phyloP scores from a whole-genome alignment of 2,329 filamentous ascomycete species.

The Domatiomyces globalis region DNA sequence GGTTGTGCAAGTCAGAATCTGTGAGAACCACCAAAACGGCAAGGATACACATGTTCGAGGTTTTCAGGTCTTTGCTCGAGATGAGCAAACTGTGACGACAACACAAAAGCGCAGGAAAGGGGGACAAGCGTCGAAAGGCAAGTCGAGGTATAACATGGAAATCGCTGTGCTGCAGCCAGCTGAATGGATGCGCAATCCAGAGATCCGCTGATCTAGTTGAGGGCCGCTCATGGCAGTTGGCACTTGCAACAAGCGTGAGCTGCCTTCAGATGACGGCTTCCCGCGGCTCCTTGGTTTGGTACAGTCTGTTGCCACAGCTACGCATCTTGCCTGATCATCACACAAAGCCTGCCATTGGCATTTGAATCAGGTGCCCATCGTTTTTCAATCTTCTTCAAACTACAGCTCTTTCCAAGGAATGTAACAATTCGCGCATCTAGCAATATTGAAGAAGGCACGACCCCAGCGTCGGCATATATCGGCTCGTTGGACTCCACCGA shows the following conservation, averaged over 20 bases:
- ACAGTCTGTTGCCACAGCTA: background rate
- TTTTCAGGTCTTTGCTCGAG: slow-evolving; percentile 63
- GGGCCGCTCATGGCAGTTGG: background rate
- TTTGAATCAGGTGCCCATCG: background rate
- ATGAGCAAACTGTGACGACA: slow-evolving; percentile 21
- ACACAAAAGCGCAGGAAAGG: slow-evolving; percentile 1
- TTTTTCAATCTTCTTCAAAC: too few relatives aligned
- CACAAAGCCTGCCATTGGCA: background rate
- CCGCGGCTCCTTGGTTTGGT: too few relatives aligned
- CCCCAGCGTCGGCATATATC: background rate
- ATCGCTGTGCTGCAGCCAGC: slow-evolving; percentile 28
- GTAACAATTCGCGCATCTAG: too few relatives aligned
- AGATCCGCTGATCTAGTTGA: slow-evolving; percentile 26
- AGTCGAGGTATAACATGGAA: slow-evolving; percentile 15
- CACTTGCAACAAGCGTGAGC: too few relatives aligned
- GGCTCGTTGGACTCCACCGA: background rate
- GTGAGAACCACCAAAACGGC: slow-evolving; percentile 97
- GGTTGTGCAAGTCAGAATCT: slow-evolving; percentile 75
- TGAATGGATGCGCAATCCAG: slow-evolving; percentile 37
- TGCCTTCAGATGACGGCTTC: too few relatives aligned
- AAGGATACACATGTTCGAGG: slow-evolving; percentile 97
- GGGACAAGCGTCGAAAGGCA: slow-evolving; percentile 10
- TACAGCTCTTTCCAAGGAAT: too few relatives aligned
- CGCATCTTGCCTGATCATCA: background rate
- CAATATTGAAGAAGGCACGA: background rate